Conservation (phyloP, 805 yeast genomes). For the Starmerella stigmatis region DNA sequence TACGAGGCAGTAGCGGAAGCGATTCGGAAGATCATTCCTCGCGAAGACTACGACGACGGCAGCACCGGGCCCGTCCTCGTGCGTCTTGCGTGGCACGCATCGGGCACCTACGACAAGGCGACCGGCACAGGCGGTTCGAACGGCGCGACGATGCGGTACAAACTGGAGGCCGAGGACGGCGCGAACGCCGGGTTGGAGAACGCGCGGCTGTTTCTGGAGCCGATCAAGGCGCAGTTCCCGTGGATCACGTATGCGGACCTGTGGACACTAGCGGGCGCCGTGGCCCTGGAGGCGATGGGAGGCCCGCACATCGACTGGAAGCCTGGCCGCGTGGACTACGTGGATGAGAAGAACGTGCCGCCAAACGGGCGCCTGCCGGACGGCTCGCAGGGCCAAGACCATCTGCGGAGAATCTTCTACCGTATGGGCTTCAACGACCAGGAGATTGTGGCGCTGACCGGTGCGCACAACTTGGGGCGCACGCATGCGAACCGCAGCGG, state of each 20-base stretch:
- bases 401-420: conserved; percentile 44
- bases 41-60: conserved; percentile 52
- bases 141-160: conserved; percentile 46
- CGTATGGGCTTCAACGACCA: conserved; percentile 53
- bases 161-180: conserved; percentile 37
- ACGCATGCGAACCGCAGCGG: conserved; percentile 59
- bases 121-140: conserved; percentile 44
- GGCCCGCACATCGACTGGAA: conserved; percentile 71
- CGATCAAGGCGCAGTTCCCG: conserved; percentile 47
- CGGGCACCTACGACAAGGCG: conserved; percentile 64
- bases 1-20: conserved; percentile 35
- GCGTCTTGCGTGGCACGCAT: conserved; percentile 76
- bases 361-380: conserved; percentile 55
- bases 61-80: conserved; percentile 67
- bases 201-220: conserved; percentile 48
- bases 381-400: conserved; percentile 45
- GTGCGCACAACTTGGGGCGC: conserved; percentile 55
- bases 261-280: conserved; percentile 63
- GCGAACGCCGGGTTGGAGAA: conserved; percentile 41
- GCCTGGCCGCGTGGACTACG: conserved; percentile 56
- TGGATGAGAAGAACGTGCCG: conserved; percentile 45
- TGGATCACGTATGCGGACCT: conserved; percentile 56
- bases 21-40: conserved; percentile 31
- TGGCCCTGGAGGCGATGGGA: conserved; percentile 50
- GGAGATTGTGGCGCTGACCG: conserved; percentile 52